Evolutionary conservation across 106 monocot genomes (phyloP).

Genomic region (Dendrobium huoshanense): DNA sequence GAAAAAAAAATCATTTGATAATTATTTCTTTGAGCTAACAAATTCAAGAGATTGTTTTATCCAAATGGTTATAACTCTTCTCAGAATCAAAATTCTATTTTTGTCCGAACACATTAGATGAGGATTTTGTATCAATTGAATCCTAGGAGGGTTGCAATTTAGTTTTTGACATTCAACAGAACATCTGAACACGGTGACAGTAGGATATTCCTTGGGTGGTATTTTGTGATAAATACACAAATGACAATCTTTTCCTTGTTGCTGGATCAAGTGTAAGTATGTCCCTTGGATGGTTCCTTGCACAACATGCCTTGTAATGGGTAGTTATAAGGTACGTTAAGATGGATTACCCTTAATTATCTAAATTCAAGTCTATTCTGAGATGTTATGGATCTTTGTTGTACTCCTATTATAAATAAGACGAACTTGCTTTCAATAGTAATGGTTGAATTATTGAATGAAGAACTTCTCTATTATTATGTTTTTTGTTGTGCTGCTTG

Average conservation of each 20-base stretch:
- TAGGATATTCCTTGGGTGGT: not conserved
- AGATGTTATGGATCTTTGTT: too few relatives aligned
- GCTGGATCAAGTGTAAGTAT: not conserved
- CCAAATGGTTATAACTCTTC: not conserved
- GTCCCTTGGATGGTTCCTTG: not conserved
- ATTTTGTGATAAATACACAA: not conserved
- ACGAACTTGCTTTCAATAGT: too few relatives aligned
- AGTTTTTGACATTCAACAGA: not conserved
- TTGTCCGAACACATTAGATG: not conserved
- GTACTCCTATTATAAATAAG: too few relatives aligned
- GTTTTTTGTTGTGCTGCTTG: too few relatives aligned
- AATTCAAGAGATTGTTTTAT: not conserved
- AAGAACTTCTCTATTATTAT: too few relatives aligned
- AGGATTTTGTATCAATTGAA: not conserved
- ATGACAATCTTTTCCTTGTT: not conserved
- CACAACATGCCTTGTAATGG: not conserved
- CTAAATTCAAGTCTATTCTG: too few relatives aligned
- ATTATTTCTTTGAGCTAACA: not conserved
- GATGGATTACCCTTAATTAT: too few relatives aligned
- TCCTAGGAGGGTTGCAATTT: not conserved
- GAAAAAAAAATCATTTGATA: not conserved
- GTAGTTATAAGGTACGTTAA: too few relatives aligned
- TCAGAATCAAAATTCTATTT: not conserved
- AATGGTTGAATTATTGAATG: too few relatives aligned
- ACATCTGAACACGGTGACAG: not conserved